Percentiles rank a stretch among this genome's conserved stretches.
phyloP scores from a whole-genome alignment of 345 rosid species.

The Hibiscus mutabilis region DNA sequence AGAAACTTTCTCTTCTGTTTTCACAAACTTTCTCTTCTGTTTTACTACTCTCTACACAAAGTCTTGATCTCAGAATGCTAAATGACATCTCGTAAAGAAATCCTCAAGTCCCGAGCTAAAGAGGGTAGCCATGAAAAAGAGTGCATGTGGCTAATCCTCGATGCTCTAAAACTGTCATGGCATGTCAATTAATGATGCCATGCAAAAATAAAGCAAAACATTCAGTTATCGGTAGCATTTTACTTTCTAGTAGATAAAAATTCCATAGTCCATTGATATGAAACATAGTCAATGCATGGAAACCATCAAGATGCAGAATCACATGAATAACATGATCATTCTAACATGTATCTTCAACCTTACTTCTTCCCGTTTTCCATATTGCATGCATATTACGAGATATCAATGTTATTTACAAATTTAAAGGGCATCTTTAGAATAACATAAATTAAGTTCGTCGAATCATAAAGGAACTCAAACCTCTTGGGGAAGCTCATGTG shows the following conservation, averaged over 20 bases:
- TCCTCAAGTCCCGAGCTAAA: background rate
- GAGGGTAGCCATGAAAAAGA: constrained; percentile 3
- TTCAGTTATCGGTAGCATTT: background rate
- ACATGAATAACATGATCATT: background rate
- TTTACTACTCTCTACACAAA: no score
- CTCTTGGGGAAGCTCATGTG: constrained; percentile 99
- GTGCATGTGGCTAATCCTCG: background rate
- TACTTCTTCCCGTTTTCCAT: background rate
- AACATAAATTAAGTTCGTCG: background rate
- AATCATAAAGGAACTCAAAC: constrained; percentile 27
- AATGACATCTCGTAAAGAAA: background rate
- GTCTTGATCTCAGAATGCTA: background rate
- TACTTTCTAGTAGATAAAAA: background rate
- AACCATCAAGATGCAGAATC: background rate
- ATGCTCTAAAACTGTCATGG: background rate
- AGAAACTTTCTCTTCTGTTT: no score
- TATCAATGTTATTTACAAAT: background rate
- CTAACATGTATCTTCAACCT: background rate
- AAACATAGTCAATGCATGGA: background rate
- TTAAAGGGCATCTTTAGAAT: background rate
- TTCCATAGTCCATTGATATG: background rate
- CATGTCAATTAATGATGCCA: background rate
- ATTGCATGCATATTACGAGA: background rate
- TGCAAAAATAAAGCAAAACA: background rate
- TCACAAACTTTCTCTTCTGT: no score